Base-by-base conservation (phyloP, 192 early-diverging fungal genomes). In the Pilobolus umbonatus region DNA sequence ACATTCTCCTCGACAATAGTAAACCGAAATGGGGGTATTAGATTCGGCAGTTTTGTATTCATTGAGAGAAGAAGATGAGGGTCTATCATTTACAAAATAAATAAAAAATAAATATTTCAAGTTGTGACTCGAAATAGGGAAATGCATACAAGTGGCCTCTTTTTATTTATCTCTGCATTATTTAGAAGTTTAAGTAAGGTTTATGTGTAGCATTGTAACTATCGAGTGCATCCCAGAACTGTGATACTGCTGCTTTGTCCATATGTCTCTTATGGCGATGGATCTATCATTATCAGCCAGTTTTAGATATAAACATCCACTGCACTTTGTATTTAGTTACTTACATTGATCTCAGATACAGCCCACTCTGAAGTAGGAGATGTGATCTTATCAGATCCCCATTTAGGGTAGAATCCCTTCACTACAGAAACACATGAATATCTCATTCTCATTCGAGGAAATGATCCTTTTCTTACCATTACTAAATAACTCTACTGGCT, bases 21-120 rank as follows among this genome's bases (percentile, higher is more conserved):
- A 65, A 88, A 97, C 22, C 93, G 80, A 65, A 90, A 92, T 30
- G 94, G 93, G 7, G 87, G 84, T 29, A 85, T 86, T 17, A 92
- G 64, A 10, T 77, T 76, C 2, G 76, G 79, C 46, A 79, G 36
- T 19, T 24, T 31, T 12, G 26, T 25, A 19, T 39, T 17, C 42
- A 57, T 57, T 25, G 45, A 19, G 3, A 9, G 3, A 1, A 24
- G 12, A 19, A 29, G 22, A 48, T 9, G 0, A 48, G 17, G 17
- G 14, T 36, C 12, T 36, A 8, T 36, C 12, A 8, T 36, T 46
- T 17, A 46, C 1, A 46, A 46, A 19, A 49, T 30, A 24, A 25
- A 25, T 21, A 53, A 14, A 24, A 35, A 53, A 35, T 5, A 53
- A 11, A 38, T 22, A 15, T 36, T 14, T 17, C 5, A 15, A 17